phyloP scores from a whole-genome alignment of 306 rosid species.

The Quercus agrifolia region DNA sequence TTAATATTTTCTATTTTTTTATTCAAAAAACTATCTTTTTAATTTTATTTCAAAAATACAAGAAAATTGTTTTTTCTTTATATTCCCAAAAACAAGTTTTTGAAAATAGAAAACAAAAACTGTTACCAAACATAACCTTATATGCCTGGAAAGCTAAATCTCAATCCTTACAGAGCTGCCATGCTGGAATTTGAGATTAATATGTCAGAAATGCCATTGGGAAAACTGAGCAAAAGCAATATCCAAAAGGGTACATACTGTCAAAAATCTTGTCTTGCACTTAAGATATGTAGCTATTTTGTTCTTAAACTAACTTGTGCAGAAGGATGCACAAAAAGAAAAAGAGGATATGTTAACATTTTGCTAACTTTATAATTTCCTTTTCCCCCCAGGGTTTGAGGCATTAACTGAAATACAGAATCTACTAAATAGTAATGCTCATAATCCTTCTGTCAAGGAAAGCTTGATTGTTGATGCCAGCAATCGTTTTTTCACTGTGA shows the following conservation, averaged over 20 bases:
- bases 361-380: slow-evolving; percentile 13
- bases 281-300: neutral
- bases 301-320: neutral
- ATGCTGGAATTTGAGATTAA: slow-evolving; percentile 99
- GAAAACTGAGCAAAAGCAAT: slow-evolving; percentile 86
- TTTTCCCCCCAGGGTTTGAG: slow-evolving; percentile 73
- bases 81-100: too few species aligned
- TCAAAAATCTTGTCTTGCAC: neutral
- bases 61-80: too few species aligned
- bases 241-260: slow-evolving; percentile 71
- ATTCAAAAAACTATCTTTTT: too few species aligned
- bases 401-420: slow-evolving; percentile 92
- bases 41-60: too few species aligned
- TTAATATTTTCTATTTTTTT: too few species aligned
- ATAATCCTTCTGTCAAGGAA: slow-evolving; percentile 57
- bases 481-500: slow-evolving; percentile 91
- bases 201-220: slow-evolving; percentile 98
- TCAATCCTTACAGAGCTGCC: slow-evolving; percentile 72
- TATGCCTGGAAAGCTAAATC: slow-evolving; percentile 31
- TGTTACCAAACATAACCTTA: too few species aligned
- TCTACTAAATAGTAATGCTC: slow-evolving; percentile 42
- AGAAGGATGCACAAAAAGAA: neutral
- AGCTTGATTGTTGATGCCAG: slow-evolving; percentile 94
- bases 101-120: too few species aligned
- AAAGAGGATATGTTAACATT: neutral